phyloP scores from a whole-genome alignment of 257 asterid species.

The Solanum tarijense region DNA sequence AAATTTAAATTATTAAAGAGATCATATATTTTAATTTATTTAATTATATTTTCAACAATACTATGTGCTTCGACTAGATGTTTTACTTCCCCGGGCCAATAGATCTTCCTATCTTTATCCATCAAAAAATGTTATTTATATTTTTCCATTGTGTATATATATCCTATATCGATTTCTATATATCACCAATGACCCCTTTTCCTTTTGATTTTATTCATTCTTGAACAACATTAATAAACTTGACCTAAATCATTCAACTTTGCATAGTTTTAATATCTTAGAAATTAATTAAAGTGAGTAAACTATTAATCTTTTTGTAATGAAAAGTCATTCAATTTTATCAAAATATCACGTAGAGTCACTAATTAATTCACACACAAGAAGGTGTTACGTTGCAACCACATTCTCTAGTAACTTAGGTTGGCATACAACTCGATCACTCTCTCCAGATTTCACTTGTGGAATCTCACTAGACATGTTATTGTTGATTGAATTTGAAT shows the following conservation, averaged over 20 bases:
- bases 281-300: background rate
- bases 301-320: background rate
- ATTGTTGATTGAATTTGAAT: background rate
- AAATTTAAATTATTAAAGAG: background rate
- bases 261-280: background rate
- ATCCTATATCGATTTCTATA: background rate
- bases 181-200: background rate
- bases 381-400: background rate
- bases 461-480: background rate
- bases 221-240: background rate
- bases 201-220: background rate
- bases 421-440: background rate
- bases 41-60: background rate
- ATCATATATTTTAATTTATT: background rate
- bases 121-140: background rate
- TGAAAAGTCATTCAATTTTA: background rate
- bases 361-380: background rate
- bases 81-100: background rate
- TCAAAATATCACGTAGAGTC: background rate
- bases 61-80: background rate
- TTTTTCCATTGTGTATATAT: background rate
- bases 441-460: background rate
- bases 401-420: background rate
- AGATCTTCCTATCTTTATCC: background rate
- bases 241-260: background rate